Evolutionary conservation across 768 basidiomycete genomes (phyloP).

Genomic region (Collybia nuda): DNA sequence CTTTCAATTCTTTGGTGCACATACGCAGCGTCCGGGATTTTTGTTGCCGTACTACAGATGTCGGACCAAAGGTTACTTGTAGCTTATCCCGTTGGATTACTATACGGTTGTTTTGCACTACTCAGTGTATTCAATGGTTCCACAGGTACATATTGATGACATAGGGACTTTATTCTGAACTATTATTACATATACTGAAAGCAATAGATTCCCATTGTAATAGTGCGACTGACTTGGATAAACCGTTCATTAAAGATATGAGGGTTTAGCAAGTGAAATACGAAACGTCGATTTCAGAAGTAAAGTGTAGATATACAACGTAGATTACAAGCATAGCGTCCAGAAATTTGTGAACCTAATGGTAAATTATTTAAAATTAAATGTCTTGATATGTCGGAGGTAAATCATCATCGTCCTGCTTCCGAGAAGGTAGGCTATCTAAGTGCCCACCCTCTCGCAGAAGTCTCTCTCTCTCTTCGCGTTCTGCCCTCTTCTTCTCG

Average conservation of each 20-base stretch:
- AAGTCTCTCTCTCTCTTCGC: slow-evolving; percentile 64
- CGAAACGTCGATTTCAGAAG: too few relatives aligned
- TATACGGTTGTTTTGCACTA: slow-evolving; percentile 93
- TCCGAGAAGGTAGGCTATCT: slow-evolving; percentile 10
- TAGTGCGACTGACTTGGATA: not conserved
- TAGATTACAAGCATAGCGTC: too few relatives aligned
- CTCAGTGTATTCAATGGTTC: slow-evolving; percentile 84
- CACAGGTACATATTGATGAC: slow-evolving; percentile 20
- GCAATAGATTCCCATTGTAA: not conserved
- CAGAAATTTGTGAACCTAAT: too few relatives aligned
- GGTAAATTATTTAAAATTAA: too few relatives aligned
- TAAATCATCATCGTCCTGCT: slow-evolving; percentile 39
- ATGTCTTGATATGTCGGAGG: slow-evolving; percentile 28
- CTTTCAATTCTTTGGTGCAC: slow-evolving; percentile 96
- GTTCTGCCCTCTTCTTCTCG: slow-evolving; percentile 64
- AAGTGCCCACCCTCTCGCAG: slow-evolving; percentile 17
- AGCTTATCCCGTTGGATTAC: slow-evolving; percentile 91
- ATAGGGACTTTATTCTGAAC: not conserved
- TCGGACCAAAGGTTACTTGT: slow-evolving; percentile 93
- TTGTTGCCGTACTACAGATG: slow-evolving; percentile 94
- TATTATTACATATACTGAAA: not conserved
- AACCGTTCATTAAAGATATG: too few relatives aligned
- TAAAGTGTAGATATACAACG: too few relatives aligned
- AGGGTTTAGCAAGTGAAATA: too few relatives aligned
- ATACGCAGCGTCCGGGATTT: slow-evolving; percentile 92